Evolutionary conservation across 202 grass and related monocot genomes (phyloP).

Genomic region (Brachypodium distachyon): DNA sequence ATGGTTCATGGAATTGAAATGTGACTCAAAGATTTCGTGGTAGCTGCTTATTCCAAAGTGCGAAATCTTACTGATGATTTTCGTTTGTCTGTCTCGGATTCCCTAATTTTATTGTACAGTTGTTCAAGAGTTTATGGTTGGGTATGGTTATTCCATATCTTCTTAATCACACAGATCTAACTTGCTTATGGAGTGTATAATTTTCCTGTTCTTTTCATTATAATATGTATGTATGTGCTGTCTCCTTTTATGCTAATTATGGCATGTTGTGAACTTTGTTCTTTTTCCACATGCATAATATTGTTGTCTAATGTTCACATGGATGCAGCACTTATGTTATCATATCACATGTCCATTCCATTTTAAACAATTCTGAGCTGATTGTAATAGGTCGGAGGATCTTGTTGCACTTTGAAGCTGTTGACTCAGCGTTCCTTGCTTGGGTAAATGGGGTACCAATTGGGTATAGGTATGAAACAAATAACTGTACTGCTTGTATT

Average conservation of each 20-base stretch:
- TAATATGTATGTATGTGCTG: neutral
- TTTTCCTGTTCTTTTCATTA: neutral
- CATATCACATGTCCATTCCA: neutral
- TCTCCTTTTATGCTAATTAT: neutral
- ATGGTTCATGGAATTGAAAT: neutral
- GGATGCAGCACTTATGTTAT: neutral
- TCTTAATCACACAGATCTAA: neutral
- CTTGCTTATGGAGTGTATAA: neutral
- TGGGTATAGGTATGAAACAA: conserved; percentile 72
- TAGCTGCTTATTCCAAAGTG: neutral
- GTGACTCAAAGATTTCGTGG: neutral
- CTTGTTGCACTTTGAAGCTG: conserved; percentile 94
- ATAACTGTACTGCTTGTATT: neutral
- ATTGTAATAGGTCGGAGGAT: conserved; percentile 76
- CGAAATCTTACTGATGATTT: neutral
- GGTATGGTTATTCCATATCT: neutral
- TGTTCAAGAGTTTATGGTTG: neutral
- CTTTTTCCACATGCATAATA: neutral
- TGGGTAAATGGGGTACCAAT: conserved; percentile 84
- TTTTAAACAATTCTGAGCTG: conserved; percentile 3
- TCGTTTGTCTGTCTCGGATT: neutral
- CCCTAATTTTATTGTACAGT: neutral
- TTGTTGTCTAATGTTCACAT: neutral
- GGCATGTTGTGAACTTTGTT: neutral
- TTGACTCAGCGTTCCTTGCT: conserved; percentile 92